Evolutionary conservation across 441 rosid genomes (phyloP).

Genomic region (Oxalis stricta): DNA sequence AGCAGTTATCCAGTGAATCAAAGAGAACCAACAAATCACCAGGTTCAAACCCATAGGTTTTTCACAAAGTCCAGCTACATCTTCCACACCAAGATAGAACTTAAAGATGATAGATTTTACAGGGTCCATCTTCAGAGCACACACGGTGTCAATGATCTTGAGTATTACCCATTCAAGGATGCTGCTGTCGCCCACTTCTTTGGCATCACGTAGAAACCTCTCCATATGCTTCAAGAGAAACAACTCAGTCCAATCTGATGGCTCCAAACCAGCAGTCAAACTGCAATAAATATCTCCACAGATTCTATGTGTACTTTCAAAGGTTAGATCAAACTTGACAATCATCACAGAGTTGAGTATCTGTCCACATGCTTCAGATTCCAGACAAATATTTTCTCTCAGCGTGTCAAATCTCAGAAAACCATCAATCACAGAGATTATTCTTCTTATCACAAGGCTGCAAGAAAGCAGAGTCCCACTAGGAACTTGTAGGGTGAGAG

Average conservation of each 20-base stretch:
- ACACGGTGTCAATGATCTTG: slow-evolving; percentile 61
- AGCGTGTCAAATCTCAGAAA: slow-evolving; percentile 41
- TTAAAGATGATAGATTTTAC: slow-evolving; percentile 38
- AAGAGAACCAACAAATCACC: slow-evolving; percentile 79
- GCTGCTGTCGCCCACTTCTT: slow-evolving; percentile 37
- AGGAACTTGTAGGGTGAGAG: slow-evolving; percentile 39
- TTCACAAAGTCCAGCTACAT: slow-evolving; percentile 31
- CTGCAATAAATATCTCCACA: slow-evolving; percentile 58
- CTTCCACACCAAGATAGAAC: slow-evolving; percentile 64
- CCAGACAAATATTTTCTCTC: slow-evolving; percentile 28
- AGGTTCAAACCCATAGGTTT: slow-evolving; percentile 34
- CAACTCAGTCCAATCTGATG: slow-evolving; percentile 50
- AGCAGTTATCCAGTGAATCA: slow-evolving; percentile 67
- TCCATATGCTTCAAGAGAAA: slow-evolving; percentile 83
- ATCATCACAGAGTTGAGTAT: slow-evolving; percentile 60
- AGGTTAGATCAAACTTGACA: slow-evolving; percentile 70
- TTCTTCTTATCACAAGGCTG: slow-evolving; percentile 53
- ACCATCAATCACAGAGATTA: slow-evolving; percentile 48
- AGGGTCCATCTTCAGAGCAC: slow-evolving; percentile 68
- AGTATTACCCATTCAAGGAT: slow-evolving; percentile 68
- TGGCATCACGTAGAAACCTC: slow-evolving; percentile 50
- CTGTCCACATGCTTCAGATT: slow-evolving; percentile 36
- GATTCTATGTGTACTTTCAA: slow-evolving; percentile 50
- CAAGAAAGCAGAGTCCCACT: slow-evolving; percentile 78
- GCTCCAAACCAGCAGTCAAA: slow-evolving; percentile 38